Evolutionary conservation across 768 basidiomycete species (phyloP), one percentile per base, ranked within the genome.

Genomic region (Mycena rosella): DNA sequence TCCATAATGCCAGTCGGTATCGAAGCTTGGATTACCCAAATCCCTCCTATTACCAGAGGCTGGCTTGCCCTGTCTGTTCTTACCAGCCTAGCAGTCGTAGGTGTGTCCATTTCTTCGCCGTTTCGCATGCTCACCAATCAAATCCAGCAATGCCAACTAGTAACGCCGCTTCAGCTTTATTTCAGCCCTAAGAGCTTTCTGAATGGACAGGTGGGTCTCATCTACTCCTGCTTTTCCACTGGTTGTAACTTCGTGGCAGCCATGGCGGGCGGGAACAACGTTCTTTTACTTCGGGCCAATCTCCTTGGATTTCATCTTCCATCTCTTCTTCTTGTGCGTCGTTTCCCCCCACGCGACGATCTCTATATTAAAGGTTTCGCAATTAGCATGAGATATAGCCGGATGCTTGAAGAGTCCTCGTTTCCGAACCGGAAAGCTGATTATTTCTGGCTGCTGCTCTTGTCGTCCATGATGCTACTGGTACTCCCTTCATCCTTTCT

Each of bases 251-350:
- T 29, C n/a, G 74, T 27, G 54, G 40, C 63, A 98, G 95, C 85
- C 91, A 71, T 98, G 96, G 96, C 87, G 97, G 30, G 86, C 89
- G 51, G 78, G 91, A 45, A 96, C 96, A 30, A 97, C 93, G 14
- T 99, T 99, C 86, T 91, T 96, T 74, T 99, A 96, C 80, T 99
- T 98, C 80, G 98, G 97, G 14, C 88, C 91, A 1, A 89, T 99
- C 75, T 95, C 93, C 5, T 82, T 99, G 24, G 97, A 99, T 78
- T 95, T 98, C 73, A 86, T 97, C 65, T 98, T 99, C 80, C 97
- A 99, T 78, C 86, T 99, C 59, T 98, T 98, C 85, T 99, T 99
- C 86, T 98, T 99, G 97, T 97, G 76, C 78, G 96, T 83, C 14
- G 24, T 2, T 29, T 45, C 13, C 36, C 26, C 20, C 40, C 26